These are phyloP conservation scores for Geopyxis carbonaria DNA, from an alignment of 495 filamentous ascomycete species.

Conservation along the genomic window DNA sequence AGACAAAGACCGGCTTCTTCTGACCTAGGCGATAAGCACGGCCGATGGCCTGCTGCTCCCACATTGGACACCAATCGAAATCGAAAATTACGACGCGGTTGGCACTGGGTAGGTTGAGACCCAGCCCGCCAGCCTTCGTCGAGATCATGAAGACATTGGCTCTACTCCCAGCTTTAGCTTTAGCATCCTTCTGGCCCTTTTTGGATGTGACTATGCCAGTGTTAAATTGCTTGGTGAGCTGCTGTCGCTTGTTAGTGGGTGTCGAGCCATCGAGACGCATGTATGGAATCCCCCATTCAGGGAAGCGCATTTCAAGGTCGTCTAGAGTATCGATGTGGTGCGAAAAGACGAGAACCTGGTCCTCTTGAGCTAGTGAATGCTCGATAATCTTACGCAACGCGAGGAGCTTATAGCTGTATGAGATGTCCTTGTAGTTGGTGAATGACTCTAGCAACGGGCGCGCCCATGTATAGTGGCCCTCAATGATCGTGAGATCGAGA, in stretches of 20 bases:
- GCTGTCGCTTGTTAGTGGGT: conserved; percentile 37
- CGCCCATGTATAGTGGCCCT: conserved; percentile 18
- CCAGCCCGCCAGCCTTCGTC: conserved; percentile 62
- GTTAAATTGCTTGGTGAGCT: conserved; percentile 50
- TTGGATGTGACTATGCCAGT: not conserved
- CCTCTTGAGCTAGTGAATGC: conserved; percentile 38
- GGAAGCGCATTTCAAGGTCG: conserved; percentile 44
- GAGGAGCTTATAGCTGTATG: conserved; percentile 46
- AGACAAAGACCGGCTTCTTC: conserved; percentile 66
- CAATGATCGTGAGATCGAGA: too few relatives aligned
- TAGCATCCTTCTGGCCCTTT: conserved; percentile 31
- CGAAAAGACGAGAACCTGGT: conserved; percentile 70
- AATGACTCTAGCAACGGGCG: conserved; percentile 24
- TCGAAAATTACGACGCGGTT: conserved; percentile 85
- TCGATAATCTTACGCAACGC: conserved; percentile 37
- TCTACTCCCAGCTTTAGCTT: conserved; percentile 31
- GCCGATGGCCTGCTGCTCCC: conserved; percentile 79
- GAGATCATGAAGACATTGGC: conserved; percentile 59
- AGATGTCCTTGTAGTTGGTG: conserved; percentile 23
- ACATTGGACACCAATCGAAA: conserved; percentile 58
- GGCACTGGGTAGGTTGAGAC: conserved; percentile 67
- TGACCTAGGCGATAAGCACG: conserved; percentile 80
- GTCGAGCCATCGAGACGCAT: conserved; percentile 51
- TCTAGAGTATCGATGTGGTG: conserved; percentile 52
- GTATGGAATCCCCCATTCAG: conserved; percentile 28